Base-by-base conservation (phyloP, 2,329 filamentous ascomycete genomes). In the Teratosphaeriaceae sp. region DNA sequence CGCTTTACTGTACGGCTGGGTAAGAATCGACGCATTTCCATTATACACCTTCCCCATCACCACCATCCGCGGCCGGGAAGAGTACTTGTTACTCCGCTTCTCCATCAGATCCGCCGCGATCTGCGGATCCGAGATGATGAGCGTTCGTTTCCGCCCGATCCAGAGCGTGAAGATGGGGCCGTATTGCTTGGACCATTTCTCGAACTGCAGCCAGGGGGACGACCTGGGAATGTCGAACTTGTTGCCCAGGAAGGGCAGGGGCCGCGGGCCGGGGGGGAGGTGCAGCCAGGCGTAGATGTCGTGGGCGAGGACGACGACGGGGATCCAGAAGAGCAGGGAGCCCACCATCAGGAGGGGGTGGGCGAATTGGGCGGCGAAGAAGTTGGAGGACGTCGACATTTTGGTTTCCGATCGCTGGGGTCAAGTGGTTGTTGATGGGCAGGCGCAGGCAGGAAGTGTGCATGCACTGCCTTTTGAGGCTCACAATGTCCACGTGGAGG, bases 91-190 rank as follows among this genome's bases (percentile, higher is more conserved):
- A 49, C 66, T 69, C 13, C 68, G 56, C 50, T 68, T 66, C 53
- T 72, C 70, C 57, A 73, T 59, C 29, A 73, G 51, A 5, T 73
- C 69, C 1, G 60, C 61, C 0, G 68, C 69, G 1, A 71, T 56
- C 12, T 62, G 51, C 0, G 68, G 67, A 47, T 72, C 69, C 0
- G 64, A 70, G 39, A 72, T 59, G 39, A 73, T 58, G 4, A 73
- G 45, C 0, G 68, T 69, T 2, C 69, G 68, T 9, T 60, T 64
- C 12, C 68, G 59, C 0, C 69, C 69, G 19, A 71, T 65, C 69
- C 68, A 71, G 46, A 72, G 61, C 2, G 69, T 72, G 53, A 67
- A 71, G 36, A 72, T 71, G 3, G 68, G 67, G 0, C 70, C 70
- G 46, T 73, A 72, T 19, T 31, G 52, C 35, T 64, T 60, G 8